Evolutionary conservation across 148 eudicot species (phyloP).

Genomic region (Nyssa sinensis): DNA sequence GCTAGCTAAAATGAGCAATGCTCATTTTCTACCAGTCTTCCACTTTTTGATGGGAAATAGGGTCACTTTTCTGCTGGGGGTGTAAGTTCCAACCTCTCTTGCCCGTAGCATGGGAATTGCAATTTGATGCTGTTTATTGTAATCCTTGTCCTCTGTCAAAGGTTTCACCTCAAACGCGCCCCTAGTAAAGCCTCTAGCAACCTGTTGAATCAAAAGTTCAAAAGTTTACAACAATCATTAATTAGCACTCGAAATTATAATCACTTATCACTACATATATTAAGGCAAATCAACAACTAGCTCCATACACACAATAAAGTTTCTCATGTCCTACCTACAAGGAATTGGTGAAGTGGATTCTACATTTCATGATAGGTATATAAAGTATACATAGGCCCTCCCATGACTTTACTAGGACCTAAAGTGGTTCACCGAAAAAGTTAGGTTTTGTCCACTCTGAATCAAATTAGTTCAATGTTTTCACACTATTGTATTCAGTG

Average conservation of each 20-base stretch:
- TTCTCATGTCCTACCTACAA: neutral
- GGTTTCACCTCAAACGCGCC: constrained; percentile 78
- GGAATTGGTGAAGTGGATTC: neutral
- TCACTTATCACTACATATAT: neutral
- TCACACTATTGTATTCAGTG: neutral
- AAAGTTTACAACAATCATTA: neutral
- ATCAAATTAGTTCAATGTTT: neutral
- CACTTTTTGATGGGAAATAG: constrained; percentile 67
- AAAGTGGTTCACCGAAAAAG: neutral
- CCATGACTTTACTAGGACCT: neutral
- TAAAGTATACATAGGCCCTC: neutral
- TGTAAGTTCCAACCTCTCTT: constrained; percentile 28
- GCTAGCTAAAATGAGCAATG: neutral
- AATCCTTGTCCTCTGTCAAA: constrained; percentile 41
- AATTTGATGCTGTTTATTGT: constrained; percentile 30
- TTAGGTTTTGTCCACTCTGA: neutral
- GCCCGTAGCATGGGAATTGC: constrained; percentile 36
- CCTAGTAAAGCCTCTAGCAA: constrained; percentile 64
- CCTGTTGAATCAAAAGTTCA: constrained; percentile 44
- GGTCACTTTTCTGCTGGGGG: constrained; percentile 48
- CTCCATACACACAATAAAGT: neutral
- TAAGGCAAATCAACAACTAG: neutral
- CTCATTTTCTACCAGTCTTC: constrained; percentile 56
- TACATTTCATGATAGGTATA: neutral
- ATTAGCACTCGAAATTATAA: neutral